Evolutionary conservation across 1,139 yeast genomes (phyloP), one percentile per base, ranked within the genome.

Genomic region (Blastobotrys serpentis): DNA sequence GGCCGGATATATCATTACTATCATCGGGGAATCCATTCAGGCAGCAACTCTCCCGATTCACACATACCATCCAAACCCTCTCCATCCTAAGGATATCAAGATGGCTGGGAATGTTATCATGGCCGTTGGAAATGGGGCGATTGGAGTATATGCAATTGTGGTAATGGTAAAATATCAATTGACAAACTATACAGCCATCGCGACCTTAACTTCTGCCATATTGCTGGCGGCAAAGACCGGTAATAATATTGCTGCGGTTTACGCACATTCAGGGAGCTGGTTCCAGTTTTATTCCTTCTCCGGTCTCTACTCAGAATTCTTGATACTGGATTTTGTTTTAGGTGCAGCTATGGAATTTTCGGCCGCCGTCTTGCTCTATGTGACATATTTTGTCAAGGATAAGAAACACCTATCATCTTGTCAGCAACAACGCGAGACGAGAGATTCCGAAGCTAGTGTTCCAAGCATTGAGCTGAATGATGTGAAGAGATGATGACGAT

Each of bases 341-440:
- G 57, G 53, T 4, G 40, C 56, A 3, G 32, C 57, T 14, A 56
- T 55, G 58, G 60, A 56, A 43, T 56, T 46, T 25, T 17, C 37
- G 17, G 50, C 43, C 3, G 46, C 48, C 4, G 1, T 14, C 10
- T 14, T 49, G 14, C 22, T 49, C 13, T 22, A 45, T 10, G 8
- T 34, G 17, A 23, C 49, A 8, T 42, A 26, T 18, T 48, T 36
- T 36, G 19, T 41, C 44, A 13, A 42, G 7, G 42, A 45, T 23
- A 18, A 29, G 4, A 14, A 40, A 23, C 26, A 5, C 10, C 26
- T 5, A 5, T 10, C 26, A 23, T 6, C 26, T 23, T 10, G 10
- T 10, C 8, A 23, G 26, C 26, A 23, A 6, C 10, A 23, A n/a
- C n/a, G n/a, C 10, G 26, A 6, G 10, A 23, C 10, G 5, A 23